Evolutionary conservation across 202 grass and related monocot genomes (phyloP), one percentile per base, ranked within the genome.

Genomic region (Digitaria exilis): DNA sequence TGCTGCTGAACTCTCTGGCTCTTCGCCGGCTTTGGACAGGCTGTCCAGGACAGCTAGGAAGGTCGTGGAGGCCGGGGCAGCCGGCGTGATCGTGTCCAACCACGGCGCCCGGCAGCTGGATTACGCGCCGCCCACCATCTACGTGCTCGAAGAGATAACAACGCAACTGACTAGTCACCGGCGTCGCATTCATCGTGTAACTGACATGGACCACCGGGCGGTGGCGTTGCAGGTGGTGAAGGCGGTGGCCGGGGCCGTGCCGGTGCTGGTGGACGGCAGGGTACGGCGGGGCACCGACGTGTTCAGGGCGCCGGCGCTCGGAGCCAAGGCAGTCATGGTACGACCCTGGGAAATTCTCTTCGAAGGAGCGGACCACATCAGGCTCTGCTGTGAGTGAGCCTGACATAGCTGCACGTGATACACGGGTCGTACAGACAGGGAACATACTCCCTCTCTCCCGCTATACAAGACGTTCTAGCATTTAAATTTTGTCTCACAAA

Each of bases 261-360:
- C 91, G 3, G 96, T 98, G 65, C 82, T 98, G 78, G 80, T 98
- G 44, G 93, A 94, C 54, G 93, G 96, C 24, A 93, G 96, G 28
- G 7, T 98, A 77, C 90, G 96, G 77, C 91, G 93, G 19, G 96
- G 93, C 44, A 94, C 93, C 9, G 96, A 96, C 66, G 89, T 98
- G 12, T 81, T 98, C 60, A 92, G 96, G 84, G 96, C 91, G 58
- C 82, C 96, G 83, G 93, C 93, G 14, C 93, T 98, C 18, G 96
- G 96, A 29, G 93, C 93, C 12, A 87, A 69, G 48, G 88, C 88
- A 41, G 88, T 99, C 45, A 82, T 95, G 93, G 96, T 90, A 25
- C 55, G 24, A 14, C 4, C 16, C 19, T 57, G 54, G 54, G 10
- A 54, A 24, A 56, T 56, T 56, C 52, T 32, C 15, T 49, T 15